These are phyloP conservation scores for Hypoxylon sp. DNA, from an alignment of 2,329 filamentous ascomycete species.

Conservation along the genomic window DNA sequence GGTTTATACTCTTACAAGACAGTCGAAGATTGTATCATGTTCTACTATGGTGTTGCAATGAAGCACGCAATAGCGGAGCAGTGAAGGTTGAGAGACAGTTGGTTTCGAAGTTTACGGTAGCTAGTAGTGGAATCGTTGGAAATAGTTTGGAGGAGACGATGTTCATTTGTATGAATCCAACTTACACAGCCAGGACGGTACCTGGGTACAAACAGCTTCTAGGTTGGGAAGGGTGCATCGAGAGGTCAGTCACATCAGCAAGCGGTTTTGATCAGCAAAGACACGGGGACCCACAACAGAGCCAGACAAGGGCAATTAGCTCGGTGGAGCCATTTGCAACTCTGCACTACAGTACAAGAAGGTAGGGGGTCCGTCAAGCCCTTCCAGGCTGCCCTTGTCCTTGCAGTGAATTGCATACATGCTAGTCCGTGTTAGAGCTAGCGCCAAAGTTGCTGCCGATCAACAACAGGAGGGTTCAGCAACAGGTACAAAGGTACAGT, in stretches of 20 bases:
- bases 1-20: constrained; percentile 40
- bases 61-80: constrained; percentile 43
- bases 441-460: constrained; percentile 52
- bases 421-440: constrained; percentile 50
- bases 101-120: constrained; percentile 39
- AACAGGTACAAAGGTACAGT: constrained; percentile 34
- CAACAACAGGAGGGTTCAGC: constrained; percentile 38
- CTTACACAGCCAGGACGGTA: constrained; percentile 48
- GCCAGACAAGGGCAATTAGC: constrained; percentile 44
- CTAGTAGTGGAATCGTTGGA: constrained; percentile 39
- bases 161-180: constrained; percentile 55
- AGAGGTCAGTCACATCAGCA: constrained; percentile 50
- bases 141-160: constrained; percentile 51
- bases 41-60: constrained; percentile 41
- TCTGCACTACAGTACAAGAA: constrained; percentile 33
- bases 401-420: constrained; percentile 49
- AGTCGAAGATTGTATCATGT: constrained; percentile 45
- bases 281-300: constrained; percentile 42
- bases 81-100: constrained; percentile 37
- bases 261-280: constrained; percentile 52
- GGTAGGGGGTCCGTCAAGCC: constrained; percentile 24
- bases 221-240: constrained; percentile 44
- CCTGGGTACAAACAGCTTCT: constrained; percentile 44
- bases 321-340: constrained; percentile 45
- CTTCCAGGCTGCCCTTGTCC: constrained; percentile 37